Evolutionary conservation across 2,329 filamentous ascomycete genomes (phyloP), one percentile per base, ranked within the genome.

Genomic region (Pyricularia pennisetigena): DNA sequence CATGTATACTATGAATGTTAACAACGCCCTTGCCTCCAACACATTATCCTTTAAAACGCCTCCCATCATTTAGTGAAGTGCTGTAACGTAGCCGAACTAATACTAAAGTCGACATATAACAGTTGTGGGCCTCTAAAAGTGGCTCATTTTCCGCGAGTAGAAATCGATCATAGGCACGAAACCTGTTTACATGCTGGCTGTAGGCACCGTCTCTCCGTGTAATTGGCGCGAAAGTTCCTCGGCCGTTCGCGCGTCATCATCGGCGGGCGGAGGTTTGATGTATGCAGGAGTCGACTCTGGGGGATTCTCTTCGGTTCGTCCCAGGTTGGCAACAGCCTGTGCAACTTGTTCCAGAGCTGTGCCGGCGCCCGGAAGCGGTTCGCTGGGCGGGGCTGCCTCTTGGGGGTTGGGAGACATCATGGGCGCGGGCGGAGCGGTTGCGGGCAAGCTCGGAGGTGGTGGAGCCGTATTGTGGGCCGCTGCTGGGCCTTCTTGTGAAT

Each of bases 221-320:
- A 87, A 74, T 72, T 87, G 85, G 61, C 82, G 78, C 69, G 85
- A 83, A 63, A 86, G 82, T 67, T 87, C 85, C 23, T 86, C 85
- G 2, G 82, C 80, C 8, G 81, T 78, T 68, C 81, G 78, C 49
- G 78, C 76, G 7, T 83, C 80, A n/a, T 83, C 80, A 9, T 80
- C 78, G 8, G 71, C 71, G 29, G 74, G 70, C 3, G 80, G 79
- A 4, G 77, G 67, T 71, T 82, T 82, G 69, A 79, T 49, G 68
- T 75, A 74, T 28, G 65, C 35, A 14, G 65, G 29, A 24, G 32
- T 28, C 16, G 65, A 14, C 6, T 49, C 65, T 6, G 41, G 28
- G 23, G 41, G 63, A 65, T 71, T 70, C n/a, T 68, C 67, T 32
- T 71, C 71, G 16, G 59, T 65, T 24, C 69, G 70, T 4, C 68